Evolutionary conservation across 169 alveolate genomes (phyloP).

Genomic region (Perkinsus chesapeaki): DNA sequence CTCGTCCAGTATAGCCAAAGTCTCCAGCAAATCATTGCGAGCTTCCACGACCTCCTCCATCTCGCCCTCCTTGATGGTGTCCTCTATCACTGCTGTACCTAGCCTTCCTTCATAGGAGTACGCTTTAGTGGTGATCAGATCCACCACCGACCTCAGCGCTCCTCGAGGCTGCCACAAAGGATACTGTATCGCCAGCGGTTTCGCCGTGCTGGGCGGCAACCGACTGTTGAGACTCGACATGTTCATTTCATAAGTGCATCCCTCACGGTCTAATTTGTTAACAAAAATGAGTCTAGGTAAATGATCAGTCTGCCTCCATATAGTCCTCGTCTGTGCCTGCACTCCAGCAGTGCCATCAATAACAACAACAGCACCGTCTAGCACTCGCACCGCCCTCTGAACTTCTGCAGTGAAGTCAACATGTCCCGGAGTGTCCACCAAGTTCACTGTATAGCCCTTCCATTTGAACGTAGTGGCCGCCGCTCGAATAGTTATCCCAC

Average conservation of each 20-base stretch:
- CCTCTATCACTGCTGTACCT: conserved; percentile 49
- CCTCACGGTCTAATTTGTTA: conserved; percentile 71
- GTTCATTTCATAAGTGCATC: not conserved
- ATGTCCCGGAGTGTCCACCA: conserved; percentile 97
- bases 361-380: conserved; percentile 92
- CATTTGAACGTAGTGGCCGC: conserved; percentile 93
- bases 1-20: not conserved
- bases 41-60: not conserved
- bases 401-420: conserved; percentile 85
- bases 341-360: conserved; percentile 94
- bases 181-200: not conserved
- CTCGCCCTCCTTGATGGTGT: not conserved
- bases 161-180: not conserved
- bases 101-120: conserved; percentile 68
- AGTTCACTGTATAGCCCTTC: conserved; percentile 67
- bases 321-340: conserved; percentile 89
- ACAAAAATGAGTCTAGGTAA: conserved; percentile 74
- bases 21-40: not conserved
- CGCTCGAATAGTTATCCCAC: conserved; percentile 93
- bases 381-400: conserved; percentile 86
- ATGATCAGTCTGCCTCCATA: conserved; percentile 82
- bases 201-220: not conserved
- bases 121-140: conserved; percentile 62
- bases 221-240: not conserved
- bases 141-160: conserved; percentile 41